A percentile compares a stretch with the other conserved stretches of the same genome.
phyloP scores from a whole-genome alignment of 2,329 filamentous ascomycete species.

The Cytospora mali region DNA sequence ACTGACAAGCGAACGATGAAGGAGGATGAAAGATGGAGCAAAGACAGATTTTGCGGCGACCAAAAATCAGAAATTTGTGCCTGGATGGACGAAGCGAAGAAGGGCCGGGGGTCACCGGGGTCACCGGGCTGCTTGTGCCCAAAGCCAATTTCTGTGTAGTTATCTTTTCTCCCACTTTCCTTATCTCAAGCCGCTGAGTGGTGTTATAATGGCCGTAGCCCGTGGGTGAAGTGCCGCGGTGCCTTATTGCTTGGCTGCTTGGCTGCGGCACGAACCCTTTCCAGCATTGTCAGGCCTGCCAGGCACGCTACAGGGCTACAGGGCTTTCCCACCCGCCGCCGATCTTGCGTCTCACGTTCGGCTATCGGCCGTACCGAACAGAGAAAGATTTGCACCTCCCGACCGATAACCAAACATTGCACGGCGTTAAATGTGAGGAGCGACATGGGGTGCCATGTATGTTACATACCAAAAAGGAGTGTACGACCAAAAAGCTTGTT shows the following conservation, averaged over 20 bases:
- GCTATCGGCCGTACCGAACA: not conserved
- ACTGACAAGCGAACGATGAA: constrained; percentile 2
- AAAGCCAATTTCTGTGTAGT: not conserved
- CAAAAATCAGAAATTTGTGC: not conserved
- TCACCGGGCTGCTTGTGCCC: not conserved
- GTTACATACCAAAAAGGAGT: no score
- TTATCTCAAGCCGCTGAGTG: not conserved
- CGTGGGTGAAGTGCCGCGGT: not conserved
- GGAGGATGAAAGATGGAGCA: not conserved
- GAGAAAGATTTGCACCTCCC: not conserved
- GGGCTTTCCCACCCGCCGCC: no score
- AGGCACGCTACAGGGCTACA: no score
- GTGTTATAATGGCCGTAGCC: not conserved
- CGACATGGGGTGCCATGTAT: not conserved
- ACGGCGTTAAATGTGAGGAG: not conserved
- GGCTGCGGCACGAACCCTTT: not conserved
- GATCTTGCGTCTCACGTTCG: not conserved
- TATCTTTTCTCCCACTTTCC: not conserved
- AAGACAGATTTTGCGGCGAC: not conserved
- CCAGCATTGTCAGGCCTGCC: no score
- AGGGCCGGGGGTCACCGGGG: no score
- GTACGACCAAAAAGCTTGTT: no score
- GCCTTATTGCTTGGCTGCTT: no score
- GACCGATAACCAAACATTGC: not conserved
- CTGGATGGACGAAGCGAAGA: not conserved